These are phyloP conservation scores for Candida rishiriensis DNA, from an alignment of 805 yeast species.

Conservation along the genomic window DNA sequence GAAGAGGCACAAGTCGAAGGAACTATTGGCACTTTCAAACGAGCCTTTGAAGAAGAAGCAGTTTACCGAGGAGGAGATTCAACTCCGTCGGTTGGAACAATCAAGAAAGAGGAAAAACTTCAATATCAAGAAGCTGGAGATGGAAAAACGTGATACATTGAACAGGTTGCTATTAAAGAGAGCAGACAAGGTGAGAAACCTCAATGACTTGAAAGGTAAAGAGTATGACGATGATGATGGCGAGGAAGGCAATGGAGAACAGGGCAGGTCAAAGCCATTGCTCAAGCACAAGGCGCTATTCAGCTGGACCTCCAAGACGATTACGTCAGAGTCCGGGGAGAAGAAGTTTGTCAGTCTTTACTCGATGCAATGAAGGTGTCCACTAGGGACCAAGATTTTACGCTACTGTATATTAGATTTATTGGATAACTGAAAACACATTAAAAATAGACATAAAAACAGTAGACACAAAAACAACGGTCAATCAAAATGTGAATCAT, in stretches of 20 bases:
- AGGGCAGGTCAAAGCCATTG: constrained; percentile 35
- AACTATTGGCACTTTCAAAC: constrained; percentile 33
- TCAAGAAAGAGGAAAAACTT: constrained; percentile 86
- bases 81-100: constrained; percentile 76
- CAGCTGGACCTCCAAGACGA: constrained; percentile 34
- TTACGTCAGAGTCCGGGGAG: constrained; percentile 9
- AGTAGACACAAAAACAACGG: too few relatives aligned
- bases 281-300: constrained; percentile 41
- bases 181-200: constrained; percentile 62
- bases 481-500: too few relatives aligned
- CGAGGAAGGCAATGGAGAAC: constrained; percentile 7
- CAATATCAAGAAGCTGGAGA: constrained; percentile 77
- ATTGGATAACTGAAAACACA: too few relatives aligned
- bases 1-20: constrained; percentile 17
- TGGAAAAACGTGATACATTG: constrained; percentile 87
- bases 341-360: constrained; percentile 14
- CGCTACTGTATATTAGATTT: not conserved
- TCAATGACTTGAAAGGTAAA: constrained; percentile 21
- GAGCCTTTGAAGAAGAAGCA: constrained; percentile 45
- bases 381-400: not conserved
- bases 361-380: constrained; percentile 10
- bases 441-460: too few relatives aligned
- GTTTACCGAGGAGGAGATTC: constrained; percentile 80
- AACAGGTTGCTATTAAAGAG: constrained; percentile 81
- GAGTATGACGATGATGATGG: constrained; percentile 27